These are phyloP conservation scores for Aspergillus awamori DNA, from an alignment of 2,329 filamentous ascomycete genomes.

Conservation along the genomic window DNA sequence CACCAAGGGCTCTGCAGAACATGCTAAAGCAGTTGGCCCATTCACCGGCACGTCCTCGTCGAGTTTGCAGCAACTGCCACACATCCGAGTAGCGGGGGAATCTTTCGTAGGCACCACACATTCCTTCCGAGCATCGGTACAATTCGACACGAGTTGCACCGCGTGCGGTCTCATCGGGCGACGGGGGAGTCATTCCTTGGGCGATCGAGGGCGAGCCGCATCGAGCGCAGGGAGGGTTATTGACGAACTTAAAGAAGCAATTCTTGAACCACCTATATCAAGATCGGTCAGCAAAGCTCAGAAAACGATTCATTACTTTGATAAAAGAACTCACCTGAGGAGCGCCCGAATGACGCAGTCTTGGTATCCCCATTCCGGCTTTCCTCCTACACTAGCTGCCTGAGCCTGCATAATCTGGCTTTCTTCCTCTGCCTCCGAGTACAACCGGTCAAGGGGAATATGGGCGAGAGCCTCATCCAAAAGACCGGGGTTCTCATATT, in stretches of 20 bases:
- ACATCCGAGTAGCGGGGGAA: slow-evolving; percentile 96
- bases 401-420: slow-evolving; percentile 83
- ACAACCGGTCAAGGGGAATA: slow-evolving; percentile 88
- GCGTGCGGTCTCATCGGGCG: slow-evolving; percentile 84
- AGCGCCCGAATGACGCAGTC: slow-evolving; percentile 92
- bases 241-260: slow-evolving; percentile 94
- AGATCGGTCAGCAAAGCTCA: slow-evolving; percentile 16
- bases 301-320: slow-evolving; percentile 9
- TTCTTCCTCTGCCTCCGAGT: slow-evolving; percentile 92
- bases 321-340: slow-evolving; percentile 64
- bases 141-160: slow-evolving; percentile 86
- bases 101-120: slow-evolving; percentile 78
- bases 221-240: slow-evolving; percentile 83
- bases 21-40: slow-evolving; percentile 99
- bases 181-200: slow-evolving; percentile 79
- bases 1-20: slow-evolving; percentile 90
- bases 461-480: slow-evolving; percentile 86
- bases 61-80: slow-evolving; percentile 85
- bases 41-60: slow-evolving; percentile 84
- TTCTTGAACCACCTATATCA: slow-evolving; percentile 83
- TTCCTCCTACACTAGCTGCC: slow-evolving; percentile 82
- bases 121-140: slow-evolving; percentile 78
- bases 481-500: slow-evolving; percentile 94
- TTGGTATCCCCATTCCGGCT: slow-evolving; percentile 93
- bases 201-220: slow-evolving; percentile 83